phyloP scores from a whole-genome alignment of 257 asterid genomes.

The Rauvolfia tetraphylla region DNA sequence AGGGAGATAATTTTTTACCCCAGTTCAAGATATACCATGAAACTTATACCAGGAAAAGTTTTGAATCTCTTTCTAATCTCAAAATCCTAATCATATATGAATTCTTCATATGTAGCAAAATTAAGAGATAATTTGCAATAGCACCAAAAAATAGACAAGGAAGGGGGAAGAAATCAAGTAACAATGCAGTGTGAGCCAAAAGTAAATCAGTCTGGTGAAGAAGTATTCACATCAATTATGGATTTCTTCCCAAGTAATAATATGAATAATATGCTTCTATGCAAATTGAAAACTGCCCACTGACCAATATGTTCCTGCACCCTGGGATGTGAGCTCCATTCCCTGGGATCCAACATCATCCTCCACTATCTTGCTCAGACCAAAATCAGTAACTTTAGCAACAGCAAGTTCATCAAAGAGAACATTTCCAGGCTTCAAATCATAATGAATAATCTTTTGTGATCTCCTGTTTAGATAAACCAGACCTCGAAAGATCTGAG shows the following conservation, averaged over 20 bases:
- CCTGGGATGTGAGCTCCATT: slow-evolving; percentile 99
- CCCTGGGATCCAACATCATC: slow-evolving; percentile 98
- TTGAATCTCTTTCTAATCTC: background rate
- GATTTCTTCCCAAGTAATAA: background rate
- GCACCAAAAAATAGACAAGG: background rate
- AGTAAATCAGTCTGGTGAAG: background rate
- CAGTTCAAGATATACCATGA: background rate
- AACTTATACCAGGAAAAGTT: background rate
- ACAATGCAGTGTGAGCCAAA: background rate
- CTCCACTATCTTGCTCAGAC: slow-evolving; percentile 99
- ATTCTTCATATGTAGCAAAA: background rate
- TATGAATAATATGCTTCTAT: background rate
- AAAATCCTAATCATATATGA: background rate
- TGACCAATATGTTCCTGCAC: slow-evolving; percentile 99
- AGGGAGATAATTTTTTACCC: background rate
- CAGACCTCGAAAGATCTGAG: slow-evolving; percentile 96
- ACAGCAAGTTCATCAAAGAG: slow-evolving; percentile 80
- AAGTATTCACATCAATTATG: background rate
- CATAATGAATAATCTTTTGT: slow-evolving; percentile 92
- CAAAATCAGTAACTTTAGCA: slow-evolving; percentile 97
- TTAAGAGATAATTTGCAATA: background rate
- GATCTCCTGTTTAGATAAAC: slow-evolving; percentile 88
- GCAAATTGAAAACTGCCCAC: slow-evolving; percentile 19
- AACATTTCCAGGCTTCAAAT: slow-evolving; percentile 98
- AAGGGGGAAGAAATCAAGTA: background rate